Percentiles rank a stretch among this genome's conserved stretches.
These are phyloP conservation scores for Diplotaxis tenuifolia DNA, from an alignment of 345 rosid genomes.

Conservation along the genomic window DNA sequence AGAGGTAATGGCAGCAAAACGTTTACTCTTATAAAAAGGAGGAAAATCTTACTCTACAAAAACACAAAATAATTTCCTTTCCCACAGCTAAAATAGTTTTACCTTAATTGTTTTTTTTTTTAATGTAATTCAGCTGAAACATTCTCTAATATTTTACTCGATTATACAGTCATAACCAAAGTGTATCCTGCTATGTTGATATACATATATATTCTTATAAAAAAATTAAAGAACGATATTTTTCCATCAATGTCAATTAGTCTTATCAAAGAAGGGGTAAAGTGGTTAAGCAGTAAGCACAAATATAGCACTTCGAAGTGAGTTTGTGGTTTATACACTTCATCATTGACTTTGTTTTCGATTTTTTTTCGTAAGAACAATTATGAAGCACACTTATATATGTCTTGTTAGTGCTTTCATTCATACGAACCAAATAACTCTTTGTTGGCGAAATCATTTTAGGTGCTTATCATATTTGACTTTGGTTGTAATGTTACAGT, in stretches of 20 bases:
- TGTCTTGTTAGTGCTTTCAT: slow-evolving; percentile 23
- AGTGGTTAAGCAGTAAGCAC: slow-evolving; percentile 20
- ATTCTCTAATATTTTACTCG: too few relatives aligned
- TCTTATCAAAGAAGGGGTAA: slow-evolving; percentile 10
- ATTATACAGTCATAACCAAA: too few relatives aligned
- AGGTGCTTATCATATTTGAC: not conserved
- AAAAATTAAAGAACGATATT: not conserved
- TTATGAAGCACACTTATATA: slow-evolving; percentile 6
- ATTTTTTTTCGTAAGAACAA: slow-evolving; percentile 16
- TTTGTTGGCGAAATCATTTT: not conserved
- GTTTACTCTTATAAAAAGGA: too few relatives aligned
- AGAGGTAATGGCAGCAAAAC: too few relatives aligned
- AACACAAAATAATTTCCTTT: too few relatives aligned
- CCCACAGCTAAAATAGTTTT: too few relatives aligned
- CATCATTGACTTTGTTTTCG: slow-evolving; percentile 30
- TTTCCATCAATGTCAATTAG: slow-evolving; percentile 25
- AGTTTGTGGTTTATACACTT: slow-evolving; percentile 31
- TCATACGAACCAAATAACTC: not conserved
- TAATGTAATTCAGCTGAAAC: too few relatives aligned
- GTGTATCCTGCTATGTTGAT: too few relatives aligned
- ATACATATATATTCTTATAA: too few relatives aligned
- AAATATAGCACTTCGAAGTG: slow-evolving; percentile 27
- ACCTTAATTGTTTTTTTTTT: too few relatives aligned
- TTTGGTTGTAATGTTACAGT: not conserved
- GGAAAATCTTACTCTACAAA: too few relatives aligned